Percentiles rank a stretch among this genome's conserved stretches.
These are phyloP conservation scores for Apiotrichum brassicae DNA, from an alignment of 1,284 basidiomycete species.

Conservation along the genomic window DNA sequence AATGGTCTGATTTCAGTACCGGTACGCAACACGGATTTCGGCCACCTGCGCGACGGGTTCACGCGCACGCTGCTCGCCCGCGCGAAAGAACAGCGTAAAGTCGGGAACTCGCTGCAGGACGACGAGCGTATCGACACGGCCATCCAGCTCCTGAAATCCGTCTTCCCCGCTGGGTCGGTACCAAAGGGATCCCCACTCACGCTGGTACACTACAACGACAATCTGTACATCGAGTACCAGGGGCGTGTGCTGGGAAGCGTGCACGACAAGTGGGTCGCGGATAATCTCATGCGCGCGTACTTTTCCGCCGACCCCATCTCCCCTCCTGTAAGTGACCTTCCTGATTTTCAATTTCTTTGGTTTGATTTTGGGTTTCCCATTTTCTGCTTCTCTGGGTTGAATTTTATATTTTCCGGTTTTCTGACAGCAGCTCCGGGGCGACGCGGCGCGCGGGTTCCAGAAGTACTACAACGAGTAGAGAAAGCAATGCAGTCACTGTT, in stretches of 20 bases:
- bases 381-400: too few species aligned
- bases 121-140: conserved; percentile 38
- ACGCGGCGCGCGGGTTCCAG: conserved; percentile 29
- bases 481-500: too few species aligned
- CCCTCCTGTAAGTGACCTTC: background rate
- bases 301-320: conserved; percentile 47
- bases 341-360: background rate
- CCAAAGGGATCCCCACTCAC: conserved; percentile 49
- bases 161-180: conserved; percentile 49
- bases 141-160: conserved; percentile 46
- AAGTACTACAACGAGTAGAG: background rate
- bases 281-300: conserved; percentile 47
- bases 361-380: too few species aligned
- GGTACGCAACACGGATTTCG: conserved; percentile 51
- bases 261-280: conserved; percentile 41
- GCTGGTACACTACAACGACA: conserved; percentile 33
- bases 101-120: conserved; percentile 24
- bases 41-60: conserved; percentile 53
- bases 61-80: conserved; percentile 49
- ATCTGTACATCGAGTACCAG: conserved; percentile 20
- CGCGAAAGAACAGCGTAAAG: conserved; percentile 44
- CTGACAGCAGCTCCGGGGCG: conserved; percentile 31
- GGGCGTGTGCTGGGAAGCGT: conserved; percentile 43
- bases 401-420: background rate
- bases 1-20: conserved; percentile 41